Evolutionary conservation across 2,329 filamentous ascomycete genomes (phyloP).

Genomic region (Cladobotryum protrusum): DNA sequence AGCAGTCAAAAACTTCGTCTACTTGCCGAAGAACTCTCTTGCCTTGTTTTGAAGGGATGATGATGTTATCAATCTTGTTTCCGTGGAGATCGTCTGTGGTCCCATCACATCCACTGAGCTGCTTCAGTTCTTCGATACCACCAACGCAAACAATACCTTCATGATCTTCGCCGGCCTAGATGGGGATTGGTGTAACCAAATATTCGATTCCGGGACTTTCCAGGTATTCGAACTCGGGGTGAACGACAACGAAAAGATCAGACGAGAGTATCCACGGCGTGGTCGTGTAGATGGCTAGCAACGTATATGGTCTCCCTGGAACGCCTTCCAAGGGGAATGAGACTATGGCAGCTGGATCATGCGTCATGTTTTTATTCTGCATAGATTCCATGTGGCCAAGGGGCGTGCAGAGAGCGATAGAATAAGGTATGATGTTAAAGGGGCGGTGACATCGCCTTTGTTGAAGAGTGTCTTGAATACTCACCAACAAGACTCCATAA

Average conservation of each 20-base stretch:
- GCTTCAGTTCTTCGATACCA: slow-evolving; percentile 19
- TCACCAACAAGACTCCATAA: slow-evolving; percentile 78
- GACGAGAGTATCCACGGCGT: slow-evolving; percentile 77
- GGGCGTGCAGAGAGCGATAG: slow-evolving; percentile 58
- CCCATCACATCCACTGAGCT: slow-evolving; percentile 17
- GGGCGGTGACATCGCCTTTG: slow-evolving; percentile 62
- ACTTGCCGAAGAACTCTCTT: slow-evolving; percentile 19
- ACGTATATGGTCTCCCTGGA: slow-evolving; percentile 57
- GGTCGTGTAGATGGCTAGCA: slow-evolving; percentile 51
- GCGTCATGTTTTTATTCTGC: slow-evolving; percentile 70
- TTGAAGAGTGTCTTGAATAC: slow-evolving; percentile 70
- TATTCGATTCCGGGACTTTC: too few species aligned
- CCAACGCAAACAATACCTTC: slow-evolving; percentile 18
- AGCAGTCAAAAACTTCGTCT: slow-evolving; percentile 24
- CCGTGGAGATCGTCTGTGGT: slow-evolving; percentile 13
- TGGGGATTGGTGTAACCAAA: too few species aligned
- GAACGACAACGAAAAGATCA: too few species aligned
- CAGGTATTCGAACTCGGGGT: too few species aligned
- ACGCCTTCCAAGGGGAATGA: slow-evolving; percentile 60
- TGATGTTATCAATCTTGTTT: slow-evolving; percentile 21
- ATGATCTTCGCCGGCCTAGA: too few species aligned
- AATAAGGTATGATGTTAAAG: slow-evolving; percentile 71
- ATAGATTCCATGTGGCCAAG: slow-evolving; percentile 63
- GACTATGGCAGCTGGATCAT: slow-evolving; percentile 67
- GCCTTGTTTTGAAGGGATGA: slow-evolving; percentile 20